Conservation (phyloP, 352 stramenopile genomes). For the Elongisporangium anandrum region DNA sequence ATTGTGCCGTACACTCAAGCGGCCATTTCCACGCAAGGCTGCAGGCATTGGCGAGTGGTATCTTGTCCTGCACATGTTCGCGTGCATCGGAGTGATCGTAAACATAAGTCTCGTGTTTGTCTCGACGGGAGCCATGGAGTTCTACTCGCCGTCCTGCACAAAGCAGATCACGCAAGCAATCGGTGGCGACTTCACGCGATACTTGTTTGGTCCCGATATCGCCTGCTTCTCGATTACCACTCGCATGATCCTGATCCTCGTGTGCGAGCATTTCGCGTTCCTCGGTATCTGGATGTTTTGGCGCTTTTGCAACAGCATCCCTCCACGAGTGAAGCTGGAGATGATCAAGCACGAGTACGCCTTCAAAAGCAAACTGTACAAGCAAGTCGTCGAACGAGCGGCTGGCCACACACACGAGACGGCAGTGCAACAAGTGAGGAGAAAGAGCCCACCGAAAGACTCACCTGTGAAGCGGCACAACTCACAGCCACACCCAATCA, state of each 20-base stretch:
- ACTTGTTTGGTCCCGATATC: slow-evolving; percentile 73
- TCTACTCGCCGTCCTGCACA: slow-evolving; percentile 49
- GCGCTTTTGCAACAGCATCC: slow-evolving; percentile 57
- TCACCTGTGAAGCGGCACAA: background rate
- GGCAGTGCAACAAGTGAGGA: background rate
- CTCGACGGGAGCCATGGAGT: slow-evolving; percentile 75
- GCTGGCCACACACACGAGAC: background rate
- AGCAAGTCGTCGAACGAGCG: slow-evolving; percentile 19
- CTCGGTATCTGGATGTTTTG: slow-evolving; percentile 64
- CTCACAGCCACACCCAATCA: background rate
- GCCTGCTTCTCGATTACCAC: slow-evolving; percentile 69
- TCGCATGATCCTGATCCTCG: slow-evolving; percentile 77
- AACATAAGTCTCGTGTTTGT: slow-evolving; percentile 78
- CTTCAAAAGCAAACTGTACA: slow-evolving; percentile 74
- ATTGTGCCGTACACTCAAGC: slow-evolving; percentile 65
- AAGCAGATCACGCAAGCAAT: slow-evolving; percentile 49
- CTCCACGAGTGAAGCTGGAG: slow-evolving; percentile 53
- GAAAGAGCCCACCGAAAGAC: background rate
- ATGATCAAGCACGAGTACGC: slow-evolving; percentile 62
- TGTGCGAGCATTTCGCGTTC: slow-evolving; percentile 63
- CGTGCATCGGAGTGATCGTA: slow-evolving; percentile 62
- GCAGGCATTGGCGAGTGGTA: slow-evolving; percentile 73
- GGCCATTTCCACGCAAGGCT: slow-evolving; percentile 69
- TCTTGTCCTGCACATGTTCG: slow-evolving; percentile 61
- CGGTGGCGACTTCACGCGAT: slow-evolving; percentile 50